A percentile compares a stretch with the other conserved stretches of the same genome.
Evolutionary conservation across 305 asterid genomes (phyloP).

Genomic region (Petunia hybrid): DNA sequence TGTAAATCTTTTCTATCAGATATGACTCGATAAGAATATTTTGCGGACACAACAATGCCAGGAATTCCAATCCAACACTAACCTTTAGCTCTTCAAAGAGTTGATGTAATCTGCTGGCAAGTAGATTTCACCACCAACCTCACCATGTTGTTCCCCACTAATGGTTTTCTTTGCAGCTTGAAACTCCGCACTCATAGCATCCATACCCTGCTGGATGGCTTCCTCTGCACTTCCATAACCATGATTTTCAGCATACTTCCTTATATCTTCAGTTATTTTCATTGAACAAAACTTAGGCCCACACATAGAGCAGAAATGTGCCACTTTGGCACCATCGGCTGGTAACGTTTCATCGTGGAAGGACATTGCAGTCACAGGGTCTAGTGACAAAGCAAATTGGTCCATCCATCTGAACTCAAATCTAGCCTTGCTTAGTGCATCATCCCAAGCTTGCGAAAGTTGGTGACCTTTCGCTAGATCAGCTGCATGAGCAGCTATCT

Average conservation of each 20-base stretch:
- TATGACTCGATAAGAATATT: too few species aligned
- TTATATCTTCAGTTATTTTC: constrained; percentile 96
- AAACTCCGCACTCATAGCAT: constrained; percentile 92
- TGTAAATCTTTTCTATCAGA: neutral
- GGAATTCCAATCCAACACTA: constrained; percentile 26
- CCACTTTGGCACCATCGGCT: constrained; percentile 95
- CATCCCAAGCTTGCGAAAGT: constrained; percentile 92
- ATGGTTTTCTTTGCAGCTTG: constrained; percentile 83
- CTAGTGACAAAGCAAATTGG: constrained; percentile 89
- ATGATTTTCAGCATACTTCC: constrained; percentile 91
- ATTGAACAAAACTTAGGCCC: constrained; percentile 97
- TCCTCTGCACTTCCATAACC: constrained; percentile 94
- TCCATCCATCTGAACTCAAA: constrained; percentile 99
- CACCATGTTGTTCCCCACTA: constrained; percentile 96
- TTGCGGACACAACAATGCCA: neutral
- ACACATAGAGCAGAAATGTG: constrained; percentile 98
- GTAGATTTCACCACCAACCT: constrained; percentile 94
- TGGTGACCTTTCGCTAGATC: constrained; percentile 90
- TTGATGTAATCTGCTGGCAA: constrained; percentile 75
- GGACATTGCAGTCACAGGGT: constrained; percentile 94
- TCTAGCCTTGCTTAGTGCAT: constrained; percentile 92
- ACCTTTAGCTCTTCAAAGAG: constrained; percentile 66
- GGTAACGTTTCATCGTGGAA: constrained; percentile 94
- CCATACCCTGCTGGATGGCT: constrained; percentile 87
- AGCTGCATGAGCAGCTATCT: constrained; percentile 98